These are phyloP conservation scores for Huntiella bhutanensis DNA, from an alignment of 2,329 filamentous ascomycete genomes.

Conservation along the genomic window DNA sequence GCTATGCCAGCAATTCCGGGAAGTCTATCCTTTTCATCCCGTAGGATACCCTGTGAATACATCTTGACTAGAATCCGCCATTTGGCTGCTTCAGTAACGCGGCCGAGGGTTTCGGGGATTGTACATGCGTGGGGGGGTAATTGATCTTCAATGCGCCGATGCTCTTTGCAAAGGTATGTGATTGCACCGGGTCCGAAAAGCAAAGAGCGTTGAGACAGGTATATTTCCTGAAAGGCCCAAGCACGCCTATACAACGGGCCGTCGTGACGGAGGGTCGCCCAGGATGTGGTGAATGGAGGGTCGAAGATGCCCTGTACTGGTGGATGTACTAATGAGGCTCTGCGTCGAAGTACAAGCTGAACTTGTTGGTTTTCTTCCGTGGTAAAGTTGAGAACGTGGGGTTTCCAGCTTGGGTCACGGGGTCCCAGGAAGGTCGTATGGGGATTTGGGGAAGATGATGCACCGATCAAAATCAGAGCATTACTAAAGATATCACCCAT, in stretches of 20 bases:
- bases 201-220: constrained; percentile 2
- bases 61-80: constrained; percentile 17
- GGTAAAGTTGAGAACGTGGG: constrained; percentile 2
- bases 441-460: constrained; percentile 9
- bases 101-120: constrained; percentile 12
- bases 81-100: constrained; percentile 9
- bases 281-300: constrained; percentile 9
- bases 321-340: constrained; percentile 6
- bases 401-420: constrained; percentile 4
- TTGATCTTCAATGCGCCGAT: constrained; percentile 12
- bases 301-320: constrained; percentile 10
- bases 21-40: constrained; percentile 14
- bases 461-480: constrained; percentile 12
- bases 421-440: constrained; percentile 7
- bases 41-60: constrained; percentile 15
- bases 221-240: constrained; percentile 13
- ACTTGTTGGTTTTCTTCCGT: neutral
- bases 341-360: constrained; percentile 4
- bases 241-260: constrained; percentile 13
- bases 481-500: constrained; percentile 13
- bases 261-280: constrained; percentile 11
- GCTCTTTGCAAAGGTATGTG: constrained; percentile 16
- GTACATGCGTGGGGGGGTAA: constrained; percentile 13
- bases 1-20: constrained; percentile 18
- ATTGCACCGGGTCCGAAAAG: constrained; percentile 8